Base-by-base conservation (phyloP, 2,329 filamentous ascomycete genomes). In the Neoscytalidium dimidiatum region DNA sequence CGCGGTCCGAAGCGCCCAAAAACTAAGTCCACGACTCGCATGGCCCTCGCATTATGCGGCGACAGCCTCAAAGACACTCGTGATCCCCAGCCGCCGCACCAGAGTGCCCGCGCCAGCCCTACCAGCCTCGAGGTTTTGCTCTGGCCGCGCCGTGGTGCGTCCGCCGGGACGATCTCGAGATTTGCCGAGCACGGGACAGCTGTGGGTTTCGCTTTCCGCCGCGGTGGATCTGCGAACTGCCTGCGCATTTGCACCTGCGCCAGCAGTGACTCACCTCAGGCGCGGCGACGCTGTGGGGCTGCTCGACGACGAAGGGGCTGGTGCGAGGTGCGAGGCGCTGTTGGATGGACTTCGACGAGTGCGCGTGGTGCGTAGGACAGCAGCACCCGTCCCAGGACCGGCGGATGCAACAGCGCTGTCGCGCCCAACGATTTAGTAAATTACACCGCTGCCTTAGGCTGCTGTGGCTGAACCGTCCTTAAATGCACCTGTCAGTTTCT, bases 141-240 rank as follows among this genome's bases (percentile, higher is more conserved):
- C 43, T 49, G 58, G 44, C 28, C 58, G 41, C 43, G 23, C 21
- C 13, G 58, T 51, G 58, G 58, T 48, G 43, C 46, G 41, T 49
- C 58, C 43, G 14, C 33, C 58, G 58, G 58, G 58, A n/a, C 46
- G 58, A 62, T 62, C 58, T 62, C 31, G 44, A 49, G 46, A 62
- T 49, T 49, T 62, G 57, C 58, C 58, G 58, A 62, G 46, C 46
- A 60, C 41, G 56, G 56, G 56, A 60, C 56, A 46, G 7, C 11
- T 60, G 41, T 60, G 56, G 56, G 56, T 60, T 60, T 60, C 38
- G 56, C 38, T 33, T 49, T 60, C 21, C 21, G 33, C 26, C 26
- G 23, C 26, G 19, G 56, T 21, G 56, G 56, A 60, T 60, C 56
- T 60, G 35, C 56, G 28, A 46, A 60, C 41, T 31, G 26, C 35